Evolutionary conservation across 257 asterid genomes (phyloP), one percentile per base, ranked within the genome.

Genomic region (Gardenia jasminoides): DNA sequence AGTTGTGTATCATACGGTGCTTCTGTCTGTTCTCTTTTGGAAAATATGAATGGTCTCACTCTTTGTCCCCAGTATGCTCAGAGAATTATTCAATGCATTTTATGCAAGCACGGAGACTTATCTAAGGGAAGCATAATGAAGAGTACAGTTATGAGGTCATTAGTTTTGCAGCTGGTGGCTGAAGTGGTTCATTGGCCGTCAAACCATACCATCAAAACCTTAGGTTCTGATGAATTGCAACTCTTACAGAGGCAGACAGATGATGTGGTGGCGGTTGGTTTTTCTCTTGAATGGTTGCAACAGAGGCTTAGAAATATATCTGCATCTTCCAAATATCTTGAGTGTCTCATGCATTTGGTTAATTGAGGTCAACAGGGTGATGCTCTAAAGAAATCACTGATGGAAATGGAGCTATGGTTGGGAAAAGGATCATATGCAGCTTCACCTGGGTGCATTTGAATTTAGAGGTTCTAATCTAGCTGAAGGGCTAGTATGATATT

Each of bases 221-320:
- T 83, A 28, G 73, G 70, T 56, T 74, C 80, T 67, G 54, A 76
- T 59, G 82, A 83, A 28, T 39, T 83, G 44, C 76, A 83, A 70
- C 62, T 2, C 10, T 66, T 83, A 56, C 81, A 78, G 79, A 76
- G 74, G 48, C 83, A 79, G 87, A 70, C 48, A 13, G 80, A 75
- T 68, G 89, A 83, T 72, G 85, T 78, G 15, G 73, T 79, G 30
- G 74, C 85, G 46, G 83, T 83, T 59, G 89, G 87, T 69, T 83
- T 86, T 79, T 64, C 68, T 68, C 85, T 86, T 67, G 85, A 72
- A 1, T 86, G 89, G 89, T 68, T 83, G 82, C 89, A 67, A 78
- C 74, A 78, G 71, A 80, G 89, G 75, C 81, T 86, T 71, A 76
- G 43, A 43, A 41, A 47, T 58, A 39, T 80, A 52, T 58, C 66